Evolutionary conservation across 2,329 filamentous ascomycete species (phyloP).

Genomic region (Cordyceps cateniannulata): DNA sequence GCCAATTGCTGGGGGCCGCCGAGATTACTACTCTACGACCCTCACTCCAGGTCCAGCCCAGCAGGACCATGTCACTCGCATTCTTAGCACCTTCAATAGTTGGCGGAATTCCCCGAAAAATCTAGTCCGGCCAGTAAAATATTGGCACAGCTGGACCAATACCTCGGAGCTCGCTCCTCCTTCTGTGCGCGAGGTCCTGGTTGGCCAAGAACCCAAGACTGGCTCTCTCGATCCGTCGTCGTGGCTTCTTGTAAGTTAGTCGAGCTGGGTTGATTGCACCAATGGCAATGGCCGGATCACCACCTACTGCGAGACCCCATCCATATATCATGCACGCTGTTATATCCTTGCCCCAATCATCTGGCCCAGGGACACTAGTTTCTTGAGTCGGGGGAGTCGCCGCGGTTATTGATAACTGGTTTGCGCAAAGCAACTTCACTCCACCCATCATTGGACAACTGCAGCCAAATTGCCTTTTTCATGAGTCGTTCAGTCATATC

Average conservation of each 20-base stretch:
- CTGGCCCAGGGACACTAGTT: neutral
- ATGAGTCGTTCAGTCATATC: neutral
- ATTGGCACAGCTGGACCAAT: neutral
- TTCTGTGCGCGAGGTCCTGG: neutral
- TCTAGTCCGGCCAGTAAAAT: neutral
- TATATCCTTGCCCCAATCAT: neutral
- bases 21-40: neutral
- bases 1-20: neutral
- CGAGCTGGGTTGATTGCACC: neutral
- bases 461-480: too few relatives aligned
- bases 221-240: conserved; percentile 5
- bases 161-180: neutral
- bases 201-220: neutral
- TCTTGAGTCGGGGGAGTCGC: neutral
- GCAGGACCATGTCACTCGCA: neutral
- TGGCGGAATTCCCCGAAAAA: neutral
- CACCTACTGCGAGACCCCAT: neutral
- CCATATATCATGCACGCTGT: neutral
- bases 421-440: neutral
- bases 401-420: neutral
- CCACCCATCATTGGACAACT: neutral
- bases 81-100: neutral
- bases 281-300: neutral
- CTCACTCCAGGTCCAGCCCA: neutral
- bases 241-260: conserved; percentile 9